Conservation (phyloP, 176 grass and related monocot species). For the Coix lacrymajobi region DNA sequence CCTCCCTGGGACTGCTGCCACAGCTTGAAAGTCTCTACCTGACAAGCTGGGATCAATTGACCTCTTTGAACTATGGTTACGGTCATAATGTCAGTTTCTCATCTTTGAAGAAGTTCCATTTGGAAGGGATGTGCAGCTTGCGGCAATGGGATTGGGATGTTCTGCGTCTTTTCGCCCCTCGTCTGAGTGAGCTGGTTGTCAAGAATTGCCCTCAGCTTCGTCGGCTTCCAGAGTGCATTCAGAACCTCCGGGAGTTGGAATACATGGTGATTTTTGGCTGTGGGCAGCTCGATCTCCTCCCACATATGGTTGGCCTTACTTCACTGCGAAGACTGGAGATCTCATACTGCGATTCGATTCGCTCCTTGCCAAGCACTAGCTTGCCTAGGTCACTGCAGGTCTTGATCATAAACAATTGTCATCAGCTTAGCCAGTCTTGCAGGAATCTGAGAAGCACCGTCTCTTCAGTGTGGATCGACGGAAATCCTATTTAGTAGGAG, state of each 20-base stretch:
- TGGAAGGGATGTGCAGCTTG: slow-evolving; percentile 31
- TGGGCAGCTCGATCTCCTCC: slow-evolving; percentile 10
- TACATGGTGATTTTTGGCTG: slow-evolving; percentile 36
- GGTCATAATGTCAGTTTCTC: background rate
- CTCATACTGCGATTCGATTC: slow-evolving; percentile 28
- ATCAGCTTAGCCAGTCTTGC: slow-evolving; percentile 16
- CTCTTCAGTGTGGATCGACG: slow-evolving; percentile 24
- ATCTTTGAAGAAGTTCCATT: slow-evolving; percentile 30
- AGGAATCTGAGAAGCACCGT: background rate
- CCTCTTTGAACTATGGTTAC: background rate
- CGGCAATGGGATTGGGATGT: slow-evolving; percentile 10
- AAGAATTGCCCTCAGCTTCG: slow-evolving; percentile 40
- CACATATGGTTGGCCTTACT: slow-evolving; percentile 13
- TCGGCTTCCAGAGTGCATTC: slow-evolving; percentile 13
- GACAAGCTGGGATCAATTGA: slow-evolving; percentile 17
- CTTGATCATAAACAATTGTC: slow-evolving; percentile 33
- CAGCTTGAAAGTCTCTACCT: slow-evolving; percentile 16
- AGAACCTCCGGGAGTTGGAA: slow-evolving; percentile 32
- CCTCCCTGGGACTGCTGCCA: slow-evolving; percentile 23
- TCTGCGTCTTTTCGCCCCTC: background rate
- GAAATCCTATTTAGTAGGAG: background rate
- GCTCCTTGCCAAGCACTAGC: background rate
- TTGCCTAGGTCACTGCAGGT: slow-evolving; percentile 22
- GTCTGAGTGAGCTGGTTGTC: slow-evolving; percentile 33
- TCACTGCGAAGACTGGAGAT: slow-evolving; percentile 27